Conservation (phyloP, 1,284 basidiomycete genomes). For the Leccinum griseonigrum region DNA sequence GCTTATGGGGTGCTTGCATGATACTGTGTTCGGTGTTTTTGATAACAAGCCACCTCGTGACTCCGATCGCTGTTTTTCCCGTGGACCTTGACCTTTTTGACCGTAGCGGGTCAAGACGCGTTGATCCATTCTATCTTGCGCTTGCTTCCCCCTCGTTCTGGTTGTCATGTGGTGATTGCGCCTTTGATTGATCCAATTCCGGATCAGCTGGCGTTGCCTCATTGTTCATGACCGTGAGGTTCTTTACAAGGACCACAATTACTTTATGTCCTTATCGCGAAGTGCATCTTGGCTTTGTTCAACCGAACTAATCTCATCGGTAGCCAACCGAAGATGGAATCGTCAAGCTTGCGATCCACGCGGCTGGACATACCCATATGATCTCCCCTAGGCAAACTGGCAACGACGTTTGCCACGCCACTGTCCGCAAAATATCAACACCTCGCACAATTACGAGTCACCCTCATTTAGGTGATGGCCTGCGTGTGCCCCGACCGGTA, state of each 20-base stretch:
- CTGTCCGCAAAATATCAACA: constrained; percentile 48
- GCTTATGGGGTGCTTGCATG: background rate
- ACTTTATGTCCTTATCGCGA: background rate
- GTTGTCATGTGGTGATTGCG: background rate
- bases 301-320: background rate
- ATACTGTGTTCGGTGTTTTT: background rate
- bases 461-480: constrained; percentile 44
- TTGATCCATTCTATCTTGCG: background rate
- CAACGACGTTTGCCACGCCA: background rate
- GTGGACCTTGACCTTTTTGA: background rate
- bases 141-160: background rate
- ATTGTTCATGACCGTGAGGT: background rate
- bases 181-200: background rate
- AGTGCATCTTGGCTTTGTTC: background rate
- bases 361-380: constrained; percentile 59
- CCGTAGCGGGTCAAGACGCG: background rate
- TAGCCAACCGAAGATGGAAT: constrained; percentile 70
- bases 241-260: background rate
- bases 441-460: constrained; percentile 63
- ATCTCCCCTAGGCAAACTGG: constrained; percentile 11
- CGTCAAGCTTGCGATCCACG: constrained; percentile 75
- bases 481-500: constrained; percentile 60
- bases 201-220: background rate
- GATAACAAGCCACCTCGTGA: background rate
- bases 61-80: background rate